Base-by-base conservation (phyloP, 176 grass and related monocot genomes). In the Lolium multiflorum region DNA sequence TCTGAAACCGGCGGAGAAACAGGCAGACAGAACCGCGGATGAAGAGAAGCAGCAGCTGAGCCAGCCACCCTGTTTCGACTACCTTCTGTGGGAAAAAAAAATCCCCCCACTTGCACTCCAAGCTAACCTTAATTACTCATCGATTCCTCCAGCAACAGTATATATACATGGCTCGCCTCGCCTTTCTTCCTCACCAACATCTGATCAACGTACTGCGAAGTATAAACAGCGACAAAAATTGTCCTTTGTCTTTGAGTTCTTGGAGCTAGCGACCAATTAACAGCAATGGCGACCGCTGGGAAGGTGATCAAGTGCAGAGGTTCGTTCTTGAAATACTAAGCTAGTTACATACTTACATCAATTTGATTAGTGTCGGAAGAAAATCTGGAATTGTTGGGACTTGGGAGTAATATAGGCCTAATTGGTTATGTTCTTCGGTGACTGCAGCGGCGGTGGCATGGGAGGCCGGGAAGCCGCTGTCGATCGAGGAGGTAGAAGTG, bases 111-210 rank as follows among this genome's bases (percentile, higher is more conserved):
- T 81, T 81, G 77, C 59, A 14, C 41, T 71, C 17, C 49, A 37
- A 22, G 46, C 9, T 13, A 13, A 13, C 2, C 46, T 39, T 46
- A 41, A 21, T 54, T 15, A 77, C n/a, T n/a, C n/a, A n/a, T n/a
- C n/a, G n/a, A n/a, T n/a, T n/a, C n/a, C 4, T 10, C 37, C 7
- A 16, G 35, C 14, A n/a, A 8, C 16, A 17, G 12, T 77, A 90
- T 86, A 90, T 90, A 86, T 46, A 90, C 79, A 14, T 41, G 16
- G 1, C 79, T 54, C 51, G 51, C 58, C 41, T 15, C 52, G 0
- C n/a, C 78, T 90, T 46, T 8, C 21, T 71, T 55, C 71, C 83
- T 77, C 79, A 52, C 78, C 50, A 71, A 39, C 51, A 38, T 69
- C 20, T 13, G 9, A 58, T 9, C 82, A 69, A 26, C 18, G 38